Evolutionary conservation across 139 green algal genomes (phyloP).

Genomic region (Chlamydomonas incerta): DNA sequence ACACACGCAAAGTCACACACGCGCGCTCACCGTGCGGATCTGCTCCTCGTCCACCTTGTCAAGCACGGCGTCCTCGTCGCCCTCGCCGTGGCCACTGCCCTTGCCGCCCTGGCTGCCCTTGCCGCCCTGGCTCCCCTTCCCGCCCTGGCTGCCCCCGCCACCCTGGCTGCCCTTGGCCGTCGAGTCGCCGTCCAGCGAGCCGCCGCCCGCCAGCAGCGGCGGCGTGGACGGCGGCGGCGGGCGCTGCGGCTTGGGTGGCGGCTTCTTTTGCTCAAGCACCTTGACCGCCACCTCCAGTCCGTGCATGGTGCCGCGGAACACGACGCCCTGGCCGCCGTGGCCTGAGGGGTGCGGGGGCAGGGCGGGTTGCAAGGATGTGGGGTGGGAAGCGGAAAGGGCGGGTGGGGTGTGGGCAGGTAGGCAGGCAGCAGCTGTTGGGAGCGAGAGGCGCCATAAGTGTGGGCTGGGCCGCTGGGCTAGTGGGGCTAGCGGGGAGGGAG

Average conservation of each 20-base stretch:
- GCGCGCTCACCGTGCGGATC: no score
- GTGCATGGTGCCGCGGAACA: constrained; percentile 21
- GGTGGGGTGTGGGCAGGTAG: no score
- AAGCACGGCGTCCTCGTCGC: not conserved
- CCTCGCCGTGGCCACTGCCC: not conserved
- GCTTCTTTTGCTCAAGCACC: not conserved
- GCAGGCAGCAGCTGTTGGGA: no score
- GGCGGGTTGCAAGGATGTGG: no score
- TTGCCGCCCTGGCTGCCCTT: not conserved
- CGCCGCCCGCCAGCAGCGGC: no score
- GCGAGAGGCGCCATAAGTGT: no score
- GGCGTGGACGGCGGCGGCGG: not conserved
- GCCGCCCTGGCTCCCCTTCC: not conserved
- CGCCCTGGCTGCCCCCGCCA: not conserved
- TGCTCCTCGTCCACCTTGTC: not conserved
- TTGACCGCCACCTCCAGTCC: constrained; percentile 33
- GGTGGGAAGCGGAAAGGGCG: no score
- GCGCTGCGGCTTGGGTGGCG: not conserved
- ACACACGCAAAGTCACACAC: no score
- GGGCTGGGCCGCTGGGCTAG: no score
- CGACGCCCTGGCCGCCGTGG: constrained; percentile 29
- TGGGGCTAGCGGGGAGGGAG: no score
- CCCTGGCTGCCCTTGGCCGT: not conserved
- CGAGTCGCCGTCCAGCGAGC: no score
- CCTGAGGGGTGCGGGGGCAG: not conserved